Evolutionary conservation across 192 early-diverging fungal species (phyloP).

Genomic region (Coemansia sp.): DNA sequence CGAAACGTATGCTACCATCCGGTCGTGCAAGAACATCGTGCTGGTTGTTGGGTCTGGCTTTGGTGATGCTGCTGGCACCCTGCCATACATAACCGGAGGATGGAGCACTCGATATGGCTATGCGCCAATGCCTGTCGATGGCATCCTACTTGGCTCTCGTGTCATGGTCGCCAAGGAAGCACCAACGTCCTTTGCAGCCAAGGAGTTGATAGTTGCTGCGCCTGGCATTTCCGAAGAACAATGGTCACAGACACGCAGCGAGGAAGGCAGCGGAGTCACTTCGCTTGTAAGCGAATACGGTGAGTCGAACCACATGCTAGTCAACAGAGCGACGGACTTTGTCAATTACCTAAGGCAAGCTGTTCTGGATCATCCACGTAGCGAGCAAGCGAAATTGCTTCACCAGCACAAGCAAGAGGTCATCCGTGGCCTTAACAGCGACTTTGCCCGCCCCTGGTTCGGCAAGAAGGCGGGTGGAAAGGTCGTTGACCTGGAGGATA

Average conservation of each 20-base stretch:
- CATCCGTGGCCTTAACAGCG: conserved; percentile 83
- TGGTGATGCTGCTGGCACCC: no score
- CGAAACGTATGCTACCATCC: conserved; percentile 69
- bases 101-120: conserved; percentile 75
- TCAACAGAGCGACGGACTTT: conserved; percentile 76
- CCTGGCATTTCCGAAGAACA: conserved; percentile 74
- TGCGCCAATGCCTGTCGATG: conserved; percentile 94
- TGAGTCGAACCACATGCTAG: conserved; percentile 91
- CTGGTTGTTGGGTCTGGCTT: no score
- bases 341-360: conserved; percentile 80
- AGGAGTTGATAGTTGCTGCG: conserved; percentile 80
- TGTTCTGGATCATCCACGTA: conserved; percentile 79
- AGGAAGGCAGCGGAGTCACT: conserved; percentile 67
- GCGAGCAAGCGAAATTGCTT: conserved; percentile 71
- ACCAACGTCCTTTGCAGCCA: conserved; percentile 71
- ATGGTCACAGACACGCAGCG: conserved; percentile 70
- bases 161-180: conserved; percentile 90
- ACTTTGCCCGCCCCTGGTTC: conserved; percentile 95
- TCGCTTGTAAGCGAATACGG: conserved; percentile 86
- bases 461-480: conserved; percentile 74
- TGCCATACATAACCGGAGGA: no score
- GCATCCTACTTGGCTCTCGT: conserved; percentile 87
- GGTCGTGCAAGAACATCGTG: conserved; percentile 73
- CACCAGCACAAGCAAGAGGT: conserved; percentile 77
- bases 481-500: conserved; percentile 80